Conservation (phyloP, 2,329 filamentous ascomycete genomes). For the Aspergillus jensenii region DNA sequence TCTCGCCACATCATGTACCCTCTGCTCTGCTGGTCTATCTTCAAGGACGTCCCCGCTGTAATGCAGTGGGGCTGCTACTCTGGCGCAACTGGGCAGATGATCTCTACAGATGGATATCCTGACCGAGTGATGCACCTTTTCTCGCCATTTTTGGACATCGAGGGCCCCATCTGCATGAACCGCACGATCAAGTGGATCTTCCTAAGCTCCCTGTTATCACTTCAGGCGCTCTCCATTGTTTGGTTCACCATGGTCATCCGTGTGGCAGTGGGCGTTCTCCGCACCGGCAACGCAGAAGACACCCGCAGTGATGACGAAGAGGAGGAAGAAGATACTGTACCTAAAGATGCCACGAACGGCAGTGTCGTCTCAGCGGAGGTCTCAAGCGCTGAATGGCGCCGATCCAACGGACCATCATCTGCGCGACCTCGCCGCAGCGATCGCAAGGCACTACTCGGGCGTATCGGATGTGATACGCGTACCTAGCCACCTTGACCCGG, state of each 20-base stretch:
- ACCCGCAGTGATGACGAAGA: conserved; percentile 82
- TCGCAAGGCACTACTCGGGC: conserved; percentile 72
- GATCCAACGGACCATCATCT: conserved; percentile 33
- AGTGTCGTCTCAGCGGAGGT: conserved; percentile 24
- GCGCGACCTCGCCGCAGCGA: conserved; percentile 41
- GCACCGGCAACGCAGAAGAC: conserved; percentile 76
- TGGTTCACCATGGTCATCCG: conserved; percentile 90
- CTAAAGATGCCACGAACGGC: conserved; percentile 25
- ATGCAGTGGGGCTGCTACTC: conserved; percentile 72
- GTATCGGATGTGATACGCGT: conserved; percentile 80
- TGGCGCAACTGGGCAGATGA: conserved; percentile 43
- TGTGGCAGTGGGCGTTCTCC: conserved; percentile 77
- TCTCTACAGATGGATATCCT: conserved; percentile 33
- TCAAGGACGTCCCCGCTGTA: conserved; percentile 60
- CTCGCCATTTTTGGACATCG: conserved; percentile 70
- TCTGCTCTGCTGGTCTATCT: conserved; percentile 79
- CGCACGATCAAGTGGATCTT: conserved; percentile 73
- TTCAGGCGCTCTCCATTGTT: conserved; percentile 76
- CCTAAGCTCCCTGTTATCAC: conserved; percentile 69
- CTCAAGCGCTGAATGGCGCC: conserved; percentile 33
- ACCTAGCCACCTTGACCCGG: conserved; percentile 20
- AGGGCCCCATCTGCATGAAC: conserved; percentile 79
- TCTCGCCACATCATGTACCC: conserved; percentile 80
- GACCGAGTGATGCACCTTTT: conserved; percentile 62
- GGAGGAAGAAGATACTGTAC: conserved; percentile 45